Base-by-base conservation (phyloP, 805 yeast genomes). In the Yarrowia sp. region DNA sequence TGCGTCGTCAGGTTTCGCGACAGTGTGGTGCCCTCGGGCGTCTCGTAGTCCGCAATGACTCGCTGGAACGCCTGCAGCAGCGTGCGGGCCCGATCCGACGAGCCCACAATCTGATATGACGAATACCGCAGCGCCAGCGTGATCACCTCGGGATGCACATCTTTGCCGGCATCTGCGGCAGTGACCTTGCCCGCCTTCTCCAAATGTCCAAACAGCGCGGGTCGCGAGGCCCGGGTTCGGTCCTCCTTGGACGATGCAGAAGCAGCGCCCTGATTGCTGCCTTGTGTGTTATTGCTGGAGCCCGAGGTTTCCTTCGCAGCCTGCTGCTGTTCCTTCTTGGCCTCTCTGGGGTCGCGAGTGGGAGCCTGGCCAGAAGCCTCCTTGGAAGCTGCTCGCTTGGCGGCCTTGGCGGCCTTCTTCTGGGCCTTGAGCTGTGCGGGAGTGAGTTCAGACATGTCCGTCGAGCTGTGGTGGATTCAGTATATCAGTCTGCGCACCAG, bases 351-450 rank as follows among this genome's bases (percentile, higher is more conserved):
- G 70, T 78, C 83, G 63, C 80, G 75, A 59, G 77, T 56, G 8
- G 66, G 65, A 13, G 68, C 66, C 13, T 60, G 56, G 2, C 70
- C 91, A 56, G 78, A 81, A 7, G 84, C 86, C 66, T 81, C 88
- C 70, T 89, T 91, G 66, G 85, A 84, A 2, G 97, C 96, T 2
- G 97, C 94, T 72, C 98, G 81, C 72, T 90, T 89, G 38, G 94
- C 96, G 13, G 94, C 94, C 75, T 93, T 92, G 70, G 91, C 96
- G 68, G 84, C 84, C 78, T 91, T 92, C 72, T 90, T 89, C 72
- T 85, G 77, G 68, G 90, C 97, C 72, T 92, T 92, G 65, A 90
- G 78, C 73, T 92, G 96, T 68, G 90, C 91, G 66, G 89, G 89
- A 9, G 88, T 74, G 44, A 86, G 72, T 62, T 75, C 61, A 12